Base-by-base conservation (phyloP, 2,329 filamentous ascomycete species). In the Talaromyces marneffei region DNA sequence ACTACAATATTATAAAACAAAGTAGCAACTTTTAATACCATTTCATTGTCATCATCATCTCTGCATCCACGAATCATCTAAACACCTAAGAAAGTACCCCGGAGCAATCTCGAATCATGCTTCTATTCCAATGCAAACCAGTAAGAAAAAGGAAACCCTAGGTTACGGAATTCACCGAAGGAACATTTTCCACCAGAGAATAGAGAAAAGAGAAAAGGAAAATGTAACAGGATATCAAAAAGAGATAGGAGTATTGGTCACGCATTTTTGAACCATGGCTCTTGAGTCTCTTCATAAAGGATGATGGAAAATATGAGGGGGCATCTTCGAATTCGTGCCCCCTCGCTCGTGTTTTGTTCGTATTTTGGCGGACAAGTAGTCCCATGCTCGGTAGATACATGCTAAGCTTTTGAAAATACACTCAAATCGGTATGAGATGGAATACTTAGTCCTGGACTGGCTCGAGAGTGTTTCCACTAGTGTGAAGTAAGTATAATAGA, bases 401-500 rank as follows among this genome's bases (percentile, higher is more conserved):
- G 44, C 44, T 39, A 37, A 33, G 25, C 25, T 50, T 46, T 39
- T 33, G 6, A 46, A 53, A 46, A 9, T 57, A 61, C 14, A 50
- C 16, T 39, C 44, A 33, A 53, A 29, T 57, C 14, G 37, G 42
- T 14, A 31, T 59, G 55, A 20, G 14, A 55, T 44, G 42, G n/a
- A 5, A 42, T 31, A 9, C 67, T 72, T 76, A 78, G 68, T 76
- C 72, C 62, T 73, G 59, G 59, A 75, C 71, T 25, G 78, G 78
- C 68, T 80, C 78, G 59, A 80, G 72, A 27, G 78, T 79, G 68
- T 79, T 79, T 68, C 78, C 78, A 62, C 78, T 79, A 50, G 27
- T 35, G 18, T 37, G 7, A 57, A 52, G 57, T 59, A 67, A 65
- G 67, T 64, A 40, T 53, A 18, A 48, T 33, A 62, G 39, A 60